A percentile compares a stretch with the other conserved stretches of the same genome.
Evolutionary conservation across 2,329 filamentous ascomycete species (phyloP).

Genomic region (Xylariales sp.): DNA sequence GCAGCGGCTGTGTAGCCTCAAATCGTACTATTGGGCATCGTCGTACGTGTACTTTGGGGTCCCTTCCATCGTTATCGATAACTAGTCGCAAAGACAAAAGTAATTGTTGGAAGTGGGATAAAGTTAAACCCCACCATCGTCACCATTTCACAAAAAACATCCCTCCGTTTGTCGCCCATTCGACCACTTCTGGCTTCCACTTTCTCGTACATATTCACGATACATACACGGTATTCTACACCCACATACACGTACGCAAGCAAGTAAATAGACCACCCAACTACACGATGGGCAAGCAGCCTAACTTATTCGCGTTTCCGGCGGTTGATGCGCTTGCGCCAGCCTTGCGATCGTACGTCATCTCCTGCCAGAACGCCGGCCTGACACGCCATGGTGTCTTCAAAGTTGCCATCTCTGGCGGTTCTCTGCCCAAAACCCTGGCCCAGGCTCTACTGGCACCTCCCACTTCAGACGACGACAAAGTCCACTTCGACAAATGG

Average conservation of each 20-base stretch:
- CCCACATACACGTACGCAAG: not conserved
- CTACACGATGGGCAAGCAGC: slow-evolving; percentile 48
- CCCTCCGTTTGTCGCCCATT: slow-evolving; percentile 3
- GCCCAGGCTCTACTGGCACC: slow-evolving; percentile 72
- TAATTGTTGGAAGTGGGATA: too few relatives aligned
- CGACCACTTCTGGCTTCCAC: slow-evolving; percentile 1
- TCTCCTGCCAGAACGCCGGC: slow-evolving; percentile 75
- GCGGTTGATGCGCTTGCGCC: slow-evolving; percentile 65
- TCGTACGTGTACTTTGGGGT: too few relatives aligned
- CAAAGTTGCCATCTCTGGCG: slow-evolving; percentile 89
- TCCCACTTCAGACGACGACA: slow-evolving; percentile 50
- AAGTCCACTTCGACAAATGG: slow-evolving; percentile 78
- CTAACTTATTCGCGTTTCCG: slow-evolving; percentile 77
- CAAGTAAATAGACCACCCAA: not conserved
- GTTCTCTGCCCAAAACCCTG: slow-evolving; percentile 84
- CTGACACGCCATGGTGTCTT: slow-evolving; percentile 77
- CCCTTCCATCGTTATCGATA: too few relatives aligned
- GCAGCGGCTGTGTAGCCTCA: too few relatives aligned
- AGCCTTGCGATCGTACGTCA: slow-evolving; percentile 75
- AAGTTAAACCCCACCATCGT: slow-evolving; percentile 9
- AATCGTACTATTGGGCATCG: too few relatives aligned
- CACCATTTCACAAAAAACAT: slow-evolving; percentile 5
- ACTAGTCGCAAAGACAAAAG: too few relatives aligned
- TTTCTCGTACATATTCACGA: slow-evolving; percentile 1
- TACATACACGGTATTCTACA: not conserved